Percentiles rank a stretch among this genome's conserved stretches.
These are phyloP conservation scores for Arctostaphylos glauca DNA, from an alignment of 148 eudicot species.

Conservation along the genomic window DNA sequence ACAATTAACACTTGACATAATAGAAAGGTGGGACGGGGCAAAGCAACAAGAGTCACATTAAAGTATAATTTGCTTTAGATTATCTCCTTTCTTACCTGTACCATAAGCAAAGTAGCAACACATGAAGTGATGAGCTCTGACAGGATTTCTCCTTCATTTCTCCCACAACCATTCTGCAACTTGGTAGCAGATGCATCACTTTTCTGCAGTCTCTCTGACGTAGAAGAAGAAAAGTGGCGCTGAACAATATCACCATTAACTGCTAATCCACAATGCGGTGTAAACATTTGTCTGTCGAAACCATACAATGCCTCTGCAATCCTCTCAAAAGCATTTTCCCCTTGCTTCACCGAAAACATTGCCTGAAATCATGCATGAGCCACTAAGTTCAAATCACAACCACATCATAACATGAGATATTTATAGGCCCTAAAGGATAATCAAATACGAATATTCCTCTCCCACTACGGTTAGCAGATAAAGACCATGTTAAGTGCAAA, in stretches of 20 bases:
- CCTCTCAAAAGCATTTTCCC: conserved; percentile 36
- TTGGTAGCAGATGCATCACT: conserved; percentile 33
- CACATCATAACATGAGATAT: background rate
- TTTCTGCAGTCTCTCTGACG: conserved; percentile 18
- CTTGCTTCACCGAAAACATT: conserved; percentile 44
- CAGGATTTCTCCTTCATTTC: conserved; percentile 40
- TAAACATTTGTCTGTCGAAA: conserved; percentile 32
- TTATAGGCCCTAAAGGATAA: background rate
- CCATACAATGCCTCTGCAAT: conserved; percentile 61
- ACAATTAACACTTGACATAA: background rate
- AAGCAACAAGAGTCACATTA: background rate
- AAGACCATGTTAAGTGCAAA: background rate
- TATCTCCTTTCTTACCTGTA: conserved; percentile 52
- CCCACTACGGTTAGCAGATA: background rate
- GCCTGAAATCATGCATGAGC: conserved; percentile 42
- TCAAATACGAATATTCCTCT: background rate
- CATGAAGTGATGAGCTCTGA: conserved; percentile 70
- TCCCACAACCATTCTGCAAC: conserved; percentile 30
- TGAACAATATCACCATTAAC: conserved; percentile 25
- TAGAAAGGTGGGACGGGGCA: background rate
- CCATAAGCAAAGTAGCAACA: conserved; percentile 73
- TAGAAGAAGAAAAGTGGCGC: conserved; percentile 23
- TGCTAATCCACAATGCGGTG: background rate
- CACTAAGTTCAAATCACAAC: background rate
- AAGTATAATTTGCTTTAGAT: background rate